Base-by-base conservation (phyloP, 768 basidiomycete species). In the Russula earlei region DNA sequence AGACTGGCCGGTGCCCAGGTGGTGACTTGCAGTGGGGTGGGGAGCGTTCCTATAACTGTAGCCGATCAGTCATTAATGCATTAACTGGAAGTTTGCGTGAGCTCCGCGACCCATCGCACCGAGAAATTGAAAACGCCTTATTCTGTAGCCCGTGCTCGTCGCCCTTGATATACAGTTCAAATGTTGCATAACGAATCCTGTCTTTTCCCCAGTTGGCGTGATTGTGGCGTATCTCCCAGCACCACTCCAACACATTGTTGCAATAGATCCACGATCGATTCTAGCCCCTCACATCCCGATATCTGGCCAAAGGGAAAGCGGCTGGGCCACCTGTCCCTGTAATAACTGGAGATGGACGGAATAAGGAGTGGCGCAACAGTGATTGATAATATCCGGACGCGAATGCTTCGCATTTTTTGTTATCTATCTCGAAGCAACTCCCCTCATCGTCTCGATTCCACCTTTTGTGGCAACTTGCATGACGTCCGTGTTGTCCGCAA, bases 231-330 rank as follows among this genome's bases (percentile, higher is more conserved):
- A 44, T 25, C 41, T 10, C 14, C 37, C 43, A 44, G 46, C 52
- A 54, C 56, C 56, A 54, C 41, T 58, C 46, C 52, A 58, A 20
- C 56, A 58, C 56, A 52, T 54, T 58, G 46, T 49, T 49, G 40
- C 33, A 17, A 40, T 45, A 31, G 19, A 24, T 25, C 4, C 27
- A 25, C 36, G 38, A 52, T 40, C 27, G 44, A 46, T 52, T 45
- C 14, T 10, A 15, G 11, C 24, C 17, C 22, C 34, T 27, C 37
- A 5, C 27, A 47, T 14, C 46, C 49, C 37, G 50, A 47, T 52
- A 52, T 41, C 50, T 49, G 27, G 45, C 22, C 5, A 41, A 9
- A n/a, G 47, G 40, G 12, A 12, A n/a, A 24, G 20, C 7, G 22
- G 4, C 27, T 41, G 31, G 25, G 12, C 37, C 44, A 2, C 5